Conservation (phyloP, 768 basidiomycete genomes). For the Candolleomyces eurysporus region DNA sequence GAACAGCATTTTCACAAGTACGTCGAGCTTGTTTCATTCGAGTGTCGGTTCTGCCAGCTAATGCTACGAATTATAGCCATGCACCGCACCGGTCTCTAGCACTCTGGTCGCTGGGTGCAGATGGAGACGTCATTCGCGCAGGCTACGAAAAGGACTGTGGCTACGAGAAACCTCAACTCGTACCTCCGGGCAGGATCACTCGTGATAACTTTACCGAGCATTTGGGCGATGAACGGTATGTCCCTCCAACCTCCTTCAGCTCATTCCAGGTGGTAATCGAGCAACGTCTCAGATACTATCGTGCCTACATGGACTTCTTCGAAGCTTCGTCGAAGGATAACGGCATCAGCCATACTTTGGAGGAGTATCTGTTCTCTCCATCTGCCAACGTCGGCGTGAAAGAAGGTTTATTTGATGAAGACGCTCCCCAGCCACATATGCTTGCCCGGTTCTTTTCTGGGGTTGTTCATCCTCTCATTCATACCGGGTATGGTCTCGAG, state of each 20-base stretch:
- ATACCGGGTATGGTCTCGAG: slow-evolving; percentile 61
- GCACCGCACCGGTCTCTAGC: slow-evolving; percentile 56
- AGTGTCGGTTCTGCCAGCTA: slow-evolving; percentile 14
- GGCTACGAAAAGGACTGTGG: slow-evolving; percentile 36
- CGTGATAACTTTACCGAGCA: slow-evolving; percentile 50
- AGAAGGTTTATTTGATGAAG: slow-evolving; percentile 19
- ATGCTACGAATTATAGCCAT: slow-evolving; percentile 41
- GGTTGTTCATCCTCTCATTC: slow-evolving; percentile 64
- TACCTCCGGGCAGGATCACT: slow-evolving; percentile 46
- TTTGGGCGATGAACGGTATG: slow-evolving; percentile 56
- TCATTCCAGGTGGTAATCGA: background rate
- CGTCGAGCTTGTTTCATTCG: slow-evolving; percentile 6
- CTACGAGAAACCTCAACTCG: slow-evolving; percentile 34
- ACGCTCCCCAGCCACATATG: slow-evolving; percentile 47
- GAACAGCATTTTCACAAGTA: slow-evolving; percentile 36
- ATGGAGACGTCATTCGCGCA: slow-evolving; percentile 32
- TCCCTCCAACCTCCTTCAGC: background rate
- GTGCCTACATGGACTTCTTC: slow-evolving; percentile 60
- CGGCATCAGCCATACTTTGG: slow-evolving; percentile 45
- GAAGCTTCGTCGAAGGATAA: slow-evolving; percentile 38
- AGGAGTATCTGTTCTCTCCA: slow-evolving; percentile 59
- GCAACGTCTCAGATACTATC: slow-evolving; percentile 47
- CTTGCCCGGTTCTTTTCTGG: slow-evolving; percentile 54
- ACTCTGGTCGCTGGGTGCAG: slow-evolving; percentile 59
- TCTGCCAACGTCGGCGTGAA: slow-evolving; percentile 42